Evolutionary conservation across 371 early-diverging fungal genomes (phyloP), one percentile per base, ranked within the genome.

Genomic region (Neoconidiobolus thromboides): DNA sequence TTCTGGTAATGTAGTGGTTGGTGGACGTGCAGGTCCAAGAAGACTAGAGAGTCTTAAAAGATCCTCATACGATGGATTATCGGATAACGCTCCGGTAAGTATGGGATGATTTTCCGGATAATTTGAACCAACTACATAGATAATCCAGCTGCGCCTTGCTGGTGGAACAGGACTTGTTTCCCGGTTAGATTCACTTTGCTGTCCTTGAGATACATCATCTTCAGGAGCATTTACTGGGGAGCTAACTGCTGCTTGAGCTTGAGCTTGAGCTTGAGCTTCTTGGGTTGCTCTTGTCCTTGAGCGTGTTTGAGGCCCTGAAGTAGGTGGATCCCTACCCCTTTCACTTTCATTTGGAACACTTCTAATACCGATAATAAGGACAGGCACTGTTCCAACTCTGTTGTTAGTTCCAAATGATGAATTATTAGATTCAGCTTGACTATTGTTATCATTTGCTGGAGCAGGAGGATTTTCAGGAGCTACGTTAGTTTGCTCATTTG

Each of bases 1-100:
- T 2, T 68, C 69, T 39, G 65, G 70, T 63, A 70, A 71, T 0
- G 72, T 75, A 10, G 75, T 70, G 0, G 83, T 80, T 36, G 67
- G 64, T 5, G 80, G 80, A 40, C 80, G 66, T 1, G 72, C 83
- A n/a, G 75, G 75, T 4, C 83, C 83, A 47, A 80, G 69, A 9
- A 77, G 57, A 47, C 68, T 73, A 37, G 73, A 65, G 6, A 82
- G 62, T 68, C 67, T 64, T 54, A 79, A 59, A n/a, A 82, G 61
- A 53, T 80, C 83, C 56, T 82, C 83, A 58, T 79, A 82, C 14
- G 62, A 56, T 2, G 65, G 62, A 49, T 65, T 62, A 15, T 65
- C 65, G 12, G 55, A 48, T 15, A 62, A 55, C 3, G 60, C 55
- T 5, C 56, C 55, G 2, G 60, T 48, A 14, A 65, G 49, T 12